Evolutionary conservation across 2,329 filamentous ascomycete species (phyloP).

Genomic region (Aureobasidium sp.): DNA sequence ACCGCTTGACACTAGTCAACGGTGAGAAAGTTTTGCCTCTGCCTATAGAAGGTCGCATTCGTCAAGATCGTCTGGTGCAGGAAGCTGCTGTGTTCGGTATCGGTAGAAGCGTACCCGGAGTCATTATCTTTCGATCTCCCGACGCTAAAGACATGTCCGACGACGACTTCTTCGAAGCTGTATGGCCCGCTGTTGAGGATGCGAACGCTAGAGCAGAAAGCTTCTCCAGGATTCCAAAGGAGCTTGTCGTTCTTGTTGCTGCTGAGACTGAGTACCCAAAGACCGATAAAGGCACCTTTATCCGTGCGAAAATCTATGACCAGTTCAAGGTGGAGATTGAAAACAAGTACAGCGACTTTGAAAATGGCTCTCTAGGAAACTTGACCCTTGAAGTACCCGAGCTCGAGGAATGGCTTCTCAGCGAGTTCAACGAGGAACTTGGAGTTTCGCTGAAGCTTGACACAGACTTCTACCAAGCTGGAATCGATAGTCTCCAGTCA

Average conservation of each 20-base stretch:
- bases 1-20: slow-evolving; percentile 40
- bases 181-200: slow-evolving; percentile 43
- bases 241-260: slow-evolving; percentile 44
- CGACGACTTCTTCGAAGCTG: slow-evolving; percentile 37
- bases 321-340: slow-evolving; percentile 42
- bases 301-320: slow-evolving; percentile 43
- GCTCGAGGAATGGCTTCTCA: slow-evolving; percentile 25
- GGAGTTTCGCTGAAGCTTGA: slow-evolving; percentile 16
- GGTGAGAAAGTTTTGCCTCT: slow-evolving; percentile 44
- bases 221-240: slow-evolving; percentile 45
- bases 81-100: slow-evolving; percentile 53
- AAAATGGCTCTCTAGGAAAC: slow-evolving; percentile 11
- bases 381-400: slow-evolving; percentile 23
- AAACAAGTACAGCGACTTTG: slow-evolving; percentile 31
- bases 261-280: slow-evolving; percentile 38
- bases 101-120: slow-evolving; percentile 43
- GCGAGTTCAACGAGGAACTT: slow-evolving; percentile 25
- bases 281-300: slow-evolving; percentile 51
- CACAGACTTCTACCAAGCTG: slow-evolving; percentile 50
- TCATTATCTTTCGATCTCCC: slow-evolving; percentile 45
- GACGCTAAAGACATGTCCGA: slow-evolving; percentile 33
- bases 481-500: slow-evolving; percentile 51
- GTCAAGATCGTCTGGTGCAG: slow-evolving; percentile 43
- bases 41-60: slow-evolving; percentile 45
- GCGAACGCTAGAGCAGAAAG: slow-evolving; percentile 44